These are phyloP conservation scores for Coniophora puteana DNA, from an alignment of 1,284 basidiomycete genomes.

Conservation along the genomic window DNA sequence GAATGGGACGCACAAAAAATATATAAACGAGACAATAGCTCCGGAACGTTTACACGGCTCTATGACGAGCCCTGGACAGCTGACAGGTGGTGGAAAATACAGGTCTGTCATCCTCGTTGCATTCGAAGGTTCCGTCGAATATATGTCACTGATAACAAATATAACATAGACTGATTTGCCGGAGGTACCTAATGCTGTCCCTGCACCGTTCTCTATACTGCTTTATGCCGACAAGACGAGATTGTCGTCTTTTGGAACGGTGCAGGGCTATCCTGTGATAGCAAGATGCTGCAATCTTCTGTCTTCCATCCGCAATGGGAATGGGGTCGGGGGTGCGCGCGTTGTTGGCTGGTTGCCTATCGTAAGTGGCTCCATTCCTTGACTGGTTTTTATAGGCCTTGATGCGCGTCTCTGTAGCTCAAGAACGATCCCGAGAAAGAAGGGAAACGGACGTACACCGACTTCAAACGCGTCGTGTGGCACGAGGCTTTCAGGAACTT, in stretches of 20 bases:
- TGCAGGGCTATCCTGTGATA: slow-evolving; percentile 40
- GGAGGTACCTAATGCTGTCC: background rate
- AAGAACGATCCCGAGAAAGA: slow-evolving; percentile 15
- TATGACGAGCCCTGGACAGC: slow-evolving; percentile 29
- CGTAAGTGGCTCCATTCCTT: slow-evolving; percentile 20
- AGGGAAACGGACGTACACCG: slow-evolving; percentile 14
- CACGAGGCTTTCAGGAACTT: slow-evolving; percentile 22
- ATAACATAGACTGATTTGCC: slow-evolving; percentile 4
- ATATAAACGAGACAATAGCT: slow-evolving; percentile 18
- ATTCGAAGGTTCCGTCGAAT: slow-evolving; percentile 7
- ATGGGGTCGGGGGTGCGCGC: slow-evolving; percentile 30
- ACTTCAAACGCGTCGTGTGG: slow-evolving; percentile 27
- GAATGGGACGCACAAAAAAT: slow-evolving; percentile 20
- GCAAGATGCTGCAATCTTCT: slow-evolving; percentile 33
- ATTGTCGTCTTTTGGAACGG: slow-evolving; percentile 37
- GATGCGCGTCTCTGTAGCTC: slow-evolving; percentile 1
- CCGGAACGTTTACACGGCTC: slow-evolving; percentile 27
- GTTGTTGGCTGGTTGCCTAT: slow-evolving; percentile 43
- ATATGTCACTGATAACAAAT: too few species aligned
- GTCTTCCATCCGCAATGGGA: slow-evolving; percentile 31
- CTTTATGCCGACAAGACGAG: slow-evolving; percentile 43
- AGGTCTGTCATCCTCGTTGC: slow-evolving; percentile 4
- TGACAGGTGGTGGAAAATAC: slow-evolving; percentile 6
- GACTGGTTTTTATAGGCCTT: background rate
- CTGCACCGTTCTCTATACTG: slow-evolving; percentile 21